Conservation (phyloP, 1,139 yeast genomes). For the Taiozyma sp. region DNA sequence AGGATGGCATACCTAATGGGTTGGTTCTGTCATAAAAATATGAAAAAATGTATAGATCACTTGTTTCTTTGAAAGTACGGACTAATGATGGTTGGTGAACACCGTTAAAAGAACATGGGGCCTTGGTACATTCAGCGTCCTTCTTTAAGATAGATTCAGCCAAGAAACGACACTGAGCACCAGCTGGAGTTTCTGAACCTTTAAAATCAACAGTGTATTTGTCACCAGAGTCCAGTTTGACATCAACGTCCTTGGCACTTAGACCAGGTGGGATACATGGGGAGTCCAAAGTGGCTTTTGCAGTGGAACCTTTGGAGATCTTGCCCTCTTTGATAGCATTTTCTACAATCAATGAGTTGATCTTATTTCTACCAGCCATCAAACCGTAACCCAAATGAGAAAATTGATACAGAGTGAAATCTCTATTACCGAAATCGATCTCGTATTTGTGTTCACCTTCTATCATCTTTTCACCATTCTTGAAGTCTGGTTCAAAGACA, state of each 20-base stretch:
- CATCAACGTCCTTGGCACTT: constrained; percentile 48
- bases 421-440: constrained; percentile 74
- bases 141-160: constrained; percentile 84
- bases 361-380: constrained; percentile 86
- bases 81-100: constrained; percentile 91
- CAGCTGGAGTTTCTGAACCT: constrained; percentile 61
- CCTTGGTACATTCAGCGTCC: constrained; percentile 64
- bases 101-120: constrained; percentile 96
- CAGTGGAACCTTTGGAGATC: constrained; percentile 34
- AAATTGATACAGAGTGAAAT: constrained; percentile 84
- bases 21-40: constrained; percentile 91
- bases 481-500: constrained; percentile 87
- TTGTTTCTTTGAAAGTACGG: constrained; percentile 60
- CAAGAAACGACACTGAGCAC: constrained; percentile 76
- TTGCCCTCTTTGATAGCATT: constrained; percentile 40
- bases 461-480: constrained; percentile 52
- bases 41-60: constrained; percentile 85
- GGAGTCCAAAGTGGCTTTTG: constrained; percentile 47
- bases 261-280: constrained; percentile 89
- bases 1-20: constrained; percentile 91
- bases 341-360: constrained; percentile 58
- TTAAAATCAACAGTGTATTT: constrained; percentile 63
- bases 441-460: constrained; percentile 89
- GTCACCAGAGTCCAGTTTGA: constrained; percentile 45
- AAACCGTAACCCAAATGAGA: constrained; percentile 95